Evolutionary conservation across 208 protist genomes (phyloP).

Genomic region (Trypanosoma boissoni): DNA sequence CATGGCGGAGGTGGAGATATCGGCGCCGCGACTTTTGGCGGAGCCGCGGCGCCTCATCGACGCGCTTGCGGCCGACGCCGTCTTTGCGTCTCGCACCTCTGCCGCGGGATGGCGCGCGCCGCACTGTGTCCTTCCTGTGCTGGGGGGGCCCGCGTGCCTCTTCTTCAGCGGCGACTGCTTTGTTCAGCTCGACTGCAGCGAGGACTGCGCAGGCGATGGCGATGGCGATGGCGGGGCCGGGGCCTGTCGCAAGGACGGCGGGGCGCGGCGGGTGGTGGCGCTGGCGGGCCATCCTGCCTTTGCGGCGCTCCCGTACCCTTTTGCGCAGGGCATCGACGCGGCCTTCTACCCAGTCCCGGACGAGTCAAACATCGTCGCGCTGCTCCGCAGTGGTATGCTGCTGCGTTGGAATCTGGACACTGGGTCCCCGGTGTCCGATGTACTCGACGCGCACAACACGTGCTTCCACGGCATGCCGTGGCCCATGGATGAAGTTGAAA

Average conservation of each 20-base stretch:
- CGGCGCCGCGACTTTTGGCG: conserved; percentile 19
- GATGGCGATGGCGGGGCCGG: too few species aligned
- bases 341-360: conserved; percentile 54
- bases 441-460: conserved; percentile 13
- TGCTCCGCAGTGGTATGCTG: conserved; percentile 42
- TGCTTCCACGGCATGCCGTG: conserved; percentile 42
- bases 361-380: conserved; percentile 31
- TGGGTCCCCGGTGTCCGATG: conserved; percentile 10
- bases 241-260: too few species aligned
- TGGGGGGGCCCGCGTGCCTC: conserved; percentile 29
- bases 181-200: conserved; percentile 38
- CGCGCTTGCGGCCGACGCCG: conserved; percentile 9
- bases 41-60: conserved; percentile 18
- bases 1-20: conserved; percentile 21
- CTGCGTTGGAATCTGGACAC: conserved; percentile 55
- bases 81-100: conserved; percentile 20
- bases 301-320: conserved; percentile 45
- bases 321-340: conserved; percentile 53
- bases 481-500: conserved; percentile 29
- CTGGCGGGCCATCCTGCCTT: conserved; percentile 42
- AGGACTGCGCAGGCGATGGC: too few species aligned
- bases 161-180: conserved; percentile 54
- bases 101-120: conserved; percentile 31
- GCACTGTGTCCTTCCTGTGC: conserved; percentile 48
- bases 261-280: conserved; percentile 10